Evolutionary conservation across 2,329 filamentous ascomycete species (phyloP).

Genomic region (Atkinsonella texensis): DNA sequence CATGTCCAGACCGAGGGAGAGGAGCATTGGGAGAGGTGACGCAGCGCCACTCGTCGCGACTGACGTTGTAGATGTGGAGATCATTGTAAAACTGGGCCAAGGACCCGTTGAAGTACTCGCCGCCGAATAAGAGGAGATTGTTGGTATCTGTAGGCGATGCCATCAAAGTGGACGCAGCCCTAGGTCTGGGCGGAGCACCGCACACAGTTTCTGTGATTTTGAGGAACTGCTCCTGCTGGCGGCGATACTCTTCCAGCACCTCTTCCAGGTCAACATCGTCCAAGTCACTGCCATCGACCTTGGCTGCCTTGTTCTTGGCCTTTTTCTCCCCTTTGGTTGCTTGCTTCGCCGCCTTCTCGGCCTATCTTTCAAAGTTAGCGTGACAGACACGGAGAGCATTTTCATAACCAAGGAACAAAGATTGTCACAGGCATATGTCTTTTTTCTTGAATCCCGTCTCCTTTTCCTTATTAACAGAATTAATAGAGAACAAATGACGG

Average conservation of each 20-base stretch:
- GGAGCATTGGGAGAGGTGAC: slow-evolving; percentile 88
- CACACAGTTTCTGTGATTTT: slow-evolving; percentile 77
- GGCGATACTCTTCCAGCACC: slow-evolving; percentile 85
- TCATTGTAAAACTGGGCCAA: slow-evolving; percentile 63
- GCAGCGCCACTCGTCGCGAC: slow-evolving; percentile 79
- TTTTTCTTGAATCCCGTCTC: neutral
- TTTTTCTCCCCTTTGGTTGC: slow-evolving; percentile 87
- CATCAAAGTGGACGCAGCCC: slow-evolving; percentile 70
- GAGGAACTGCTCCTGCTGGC: slow-evolving; percentile 84
- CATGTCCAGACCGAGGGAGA: slow-evolving; percentile 81
- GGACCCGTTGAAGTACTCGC: slow-evolving; percentile 90
- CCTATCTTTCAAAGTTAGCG: slow-evolving; percentile 17
- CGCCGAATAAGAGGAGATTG: slow-evolving; percentile 83
- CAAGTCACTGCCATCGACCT: slow-evolving; percentile 69
- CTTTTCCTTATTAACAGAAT: neutral
- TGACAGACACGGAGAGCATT: neutral
- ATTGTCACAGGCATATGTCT: too few species aligned
- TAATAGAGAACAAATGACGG: neutral
- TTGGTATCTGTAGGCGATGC: slow-evolving; percentile 78
- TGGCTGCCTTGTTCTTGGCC: slow-evolving; percentile 56
- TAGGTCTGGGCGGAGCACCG: slow-evolving; percentile 60
- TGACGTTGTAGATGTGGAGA: slow-evolving; percentile 60
- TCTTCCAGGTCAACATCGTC: slow-evolving; percentile 90
- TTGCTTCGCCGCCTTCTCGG: slow-evolving; percentile 64
- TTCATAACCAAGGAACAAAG: neutral